Evolutionary conservation across 1,284 basidiomycete genomes (phyloP), one percentile per base, ranked within the genome.

Genomic region (Melampsora abietis-canadensis): DNA sequence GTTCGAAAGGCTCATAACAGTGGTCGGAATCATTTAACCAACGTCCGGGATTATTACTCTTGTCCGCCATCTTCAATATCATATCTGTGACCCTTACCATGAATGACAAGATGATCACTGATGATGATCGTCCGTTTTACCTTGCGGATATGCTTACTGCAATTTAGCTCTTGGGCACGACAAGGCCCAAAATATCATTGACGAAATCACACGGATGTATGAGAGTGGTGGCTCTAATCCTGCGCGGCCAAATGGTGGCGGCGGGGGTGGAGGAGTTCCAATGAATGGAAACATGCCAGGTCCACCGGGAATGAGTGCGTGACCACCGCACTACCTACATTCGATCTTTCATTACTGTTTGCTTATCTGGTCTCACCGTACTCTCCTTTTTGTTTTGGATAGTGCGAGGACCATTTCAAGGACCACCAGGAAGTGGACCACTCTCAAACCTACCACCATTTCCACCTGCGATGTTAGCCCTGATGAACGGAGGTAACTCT

Each of bases 1-100:
- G 95, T 98, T 46, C 91, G 95, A 78, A 97, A 97, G 84, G 95
- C 95, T 63, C 95, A 98, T 83, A 98, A 98, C 84, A 92, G 89
- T 77, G 95, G 95, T 76, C 87, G 94, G 76, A 98, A 98, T 83
- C 95, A 98, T 82, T 86, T 98, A 57, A 86, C 92, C 66, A 98
- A 98, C 81, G 95, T 98, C 76, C 86, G 93, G 78, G 95, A 98
- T 80, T 98, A 98, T 83, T 98, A 98, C 84, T 91, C 92, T 37
- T 92, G 91, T 93, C 78, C 14, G n/a, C 1, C 15, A 60, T 40
- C 30, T 61, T 30, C 70, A 17, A n/a, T n/a, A n/a, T n/a, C n/a
- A 4, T 15, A 60, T 12, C 37, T 37, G 21, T 5, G 15, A 51
- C 4, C 15, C 59, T 34, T 8, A 34, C 19, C 3, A 8, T 48